Evolutionary conservation across 768 basidiomycete species (phyloP), one percentile per base, ranked within the genome.

Genomic region (Suillus bovinus): DNA sequence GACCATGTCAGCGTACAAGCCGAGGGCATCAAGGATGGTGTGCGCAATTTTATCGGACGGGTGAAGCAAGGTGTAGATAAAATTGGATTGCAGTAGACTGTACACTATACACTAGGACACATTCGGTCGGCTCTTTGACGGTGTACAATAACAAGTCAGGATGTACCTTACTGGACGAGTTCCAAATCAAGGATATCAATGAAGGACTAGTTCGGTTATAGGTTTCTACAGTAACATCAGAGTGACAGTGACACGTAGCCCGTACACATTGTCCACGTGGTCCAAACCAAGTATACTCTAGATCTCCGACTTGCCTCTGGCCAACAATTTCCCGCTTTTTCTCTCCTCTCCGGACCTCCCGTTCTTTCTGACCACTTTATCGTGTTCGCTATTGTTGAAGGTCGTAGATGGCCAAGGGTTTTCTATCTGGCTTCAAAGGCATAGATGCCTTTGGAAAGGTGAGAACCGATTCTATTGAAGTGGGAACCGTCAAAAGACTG

Each of bases 391-490:
- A 63, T 64, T 52, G 44, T 65, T 63, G 64, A 63, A 68, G 58
- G 70, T 61, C 59, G 60, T 53, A 58, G n/a, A 91, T 91, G 89
- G 89, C 90, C 67, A 93, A 89, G 77, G 87, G 89, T 66, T 77
- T 93, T 67, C 82, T 93, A 71, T 83, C 82, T 55, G 83, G 81
- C 67, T 82, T 99, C 70, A 94, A 92, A 74, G 93, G 94, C 73
- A 84, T 99, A 59, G 97, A 99, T 81, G 97, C 97, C 77, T 99
- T 99, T 82, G 97, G 97, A 65, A 99, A 99, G 89, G 96, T 96
- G 70, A 68, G 82, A 9, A 1, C 42, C 7, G 34, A 54, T 17
- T 63, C 47, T 57, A 54, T 68, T 11, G 59, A 58, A 29, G 24
- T n/a, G 55, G 13, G 59, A 44, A 38, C 34, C 13, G n/a, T 34